Conservation (phyloP, 73 alveolate genomes). For the Paramecium pentaurelia region DNA sequence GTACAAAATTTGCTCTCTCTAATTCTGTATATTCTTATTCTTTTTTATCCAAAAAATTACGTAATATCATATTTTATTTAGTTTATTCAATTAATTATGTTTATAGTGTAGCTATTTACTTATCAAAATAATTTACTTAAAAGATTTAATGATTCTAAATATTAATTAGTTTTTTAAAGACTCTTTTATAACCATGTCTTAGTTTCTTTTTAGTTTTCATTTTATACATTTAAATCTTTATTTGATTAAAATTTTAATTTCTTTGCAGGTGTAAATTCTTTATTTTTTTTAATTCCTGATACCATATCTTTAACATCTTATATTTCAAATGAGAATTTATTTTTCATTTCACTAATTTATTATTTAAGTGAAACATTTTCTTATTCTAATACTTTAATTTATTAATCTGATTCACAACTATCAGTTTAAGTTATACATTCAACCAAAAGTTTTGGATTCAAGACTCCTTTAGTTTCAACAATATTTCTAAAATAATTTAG, state of each 20-base stretch:
- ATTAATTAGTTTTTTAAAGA: not conserved
- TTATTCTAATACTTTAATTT: not conserved
- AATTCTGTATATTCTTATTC: conserved; percentile 18
- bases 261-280: not conserved
- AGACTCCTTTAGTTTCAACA: conserved; percentile 8
- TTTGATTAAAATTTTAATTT: not conserved
- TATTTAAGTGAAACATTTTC: not conserved
- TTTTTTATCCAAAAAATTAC: not conserved
- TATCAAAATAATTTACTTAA: not conserved
- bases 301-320: not conserved
- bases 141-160: not conserved
- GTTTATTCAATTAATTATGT: not conserved
- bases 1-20: not conserved
- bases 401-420: not conserved
- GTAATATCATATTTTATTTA: conserved; percentile 14
- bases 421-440: conserved; percentile 30
- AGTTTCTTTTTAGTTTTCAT: not conserved
- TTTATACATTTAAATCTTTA: not conserved
- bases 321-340: not conserved
- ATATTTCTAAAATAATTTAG: not conserved
- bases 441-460: not conserved
- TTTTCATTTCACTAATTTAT: not conserved
- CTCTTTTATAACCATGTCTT: not conserved
- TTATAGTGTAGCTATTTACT: not conserved
- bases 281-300: not conserved